Percentiles rank a stretch among this genome's conserved stretches.
phyloP scores from a whole-genome alignment of 192 early-diverging fungal genomes.

The Coemansia sp. region DNA sequence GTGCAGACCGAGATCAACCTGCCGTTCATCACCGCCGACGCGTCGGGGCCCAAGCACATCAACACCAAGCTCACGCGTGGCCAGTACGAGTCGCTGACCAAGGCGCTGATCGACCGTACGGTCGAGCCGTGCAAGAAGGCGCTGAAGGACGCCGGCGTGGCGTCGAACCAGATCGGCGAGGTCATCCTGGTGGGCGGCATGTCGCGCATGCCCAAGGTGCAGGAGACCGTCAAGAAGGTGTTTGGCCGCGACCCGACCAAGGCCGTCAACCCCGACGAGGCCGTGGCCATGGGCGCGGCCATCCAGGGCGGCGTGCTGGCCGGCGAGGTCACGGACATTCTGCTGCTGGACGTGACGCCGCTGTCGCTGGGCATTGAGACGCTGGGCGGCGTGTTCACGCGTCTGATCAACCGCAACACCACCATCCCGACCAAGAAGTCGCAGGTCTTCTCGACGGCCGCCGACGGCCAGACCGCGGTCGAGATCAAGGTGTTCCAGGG shows the following conservation, averaged over 20 bases:
- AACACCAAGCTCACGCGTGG: slow-evolving; percentile 89
- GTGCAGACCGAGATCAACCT: slow-evolving; percentile 95
- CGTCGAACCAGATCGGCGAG: slow-evolving; percentile 79
- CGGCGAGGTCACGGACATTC: slow-evolving; percentile 92
- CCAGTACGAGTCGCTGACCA: slow-evolving; percentile 81
- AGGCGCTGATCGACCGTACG: slow-evolving; percentile 81
- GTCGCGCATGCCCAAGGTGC: slow-evolving; percentile 96
- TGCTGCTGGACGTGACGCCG: slow-evolving; percentile 95
- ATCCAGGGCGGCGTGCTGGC: slow-evolving; percentile 97
- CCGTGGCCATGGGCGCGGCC: slow-evolving; percentile 96
- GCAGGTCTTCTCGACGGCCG: slow-evolving; percentile 98
- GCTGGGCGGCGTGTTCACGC: slow-evolving; percentile 95
- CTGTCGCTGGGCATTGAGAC: slow-evolving; percentile 98
- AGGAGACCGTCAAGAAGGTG: slow-evolving; percentile 82
- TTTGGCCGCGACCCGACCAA: slow-evolving; percentile 93
- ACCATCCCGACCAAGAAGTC: slow-evolving; percentile 99
- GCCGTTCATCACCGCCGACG: slow-evolving; percentile 82
- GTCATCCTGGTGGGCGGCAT: slow-evolving; percentile 98
- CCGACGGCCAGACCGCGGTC: slow-evolving; percentile 96
- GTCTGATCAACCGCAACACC: slow-evolving; percentile 95
- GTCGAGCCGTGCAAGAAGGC: slow-evolving; percentile 93
- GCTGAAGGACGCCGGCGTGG: slow-evolving; percentile 89
- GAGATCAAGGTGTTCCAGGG: slow-evolving; percentile 98
- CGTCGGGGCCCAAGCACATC: slow-evolving; percentile 95
- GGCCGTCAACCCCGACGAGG: slow-evolving; percentile 97